Base-by-base conservation (phyloP, 2,329 filamentous ascomycete species). In the Leptographium wingfieldii region DNA sequence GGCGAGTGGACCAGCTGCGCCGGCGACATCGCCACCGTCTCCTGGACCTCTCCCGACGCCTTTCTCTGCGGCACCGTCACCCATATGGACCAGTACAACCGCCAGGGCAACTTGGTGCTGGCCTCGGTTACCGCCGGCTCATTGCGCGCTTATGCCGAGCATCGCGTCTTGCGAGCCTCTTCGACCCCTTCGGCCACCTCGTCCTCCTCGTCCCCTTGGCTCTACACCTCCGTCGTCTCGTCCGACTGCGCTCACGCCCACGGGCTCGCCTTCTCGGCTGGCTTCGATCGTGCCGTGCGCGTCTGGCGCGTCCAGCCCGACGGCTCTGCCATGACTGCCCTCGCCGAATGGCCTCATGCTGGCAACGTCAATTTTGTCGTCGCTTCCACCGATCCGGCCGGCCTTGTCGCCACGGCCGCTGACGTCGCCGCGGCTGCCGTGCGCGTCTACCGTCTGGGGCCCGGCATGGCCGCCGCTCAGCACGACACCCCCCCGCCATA, bases 11-110 rank as follows among this genome's bases (percentile, higher is more conserved):
- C 77, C 2, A 79, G 81, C 64, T 84, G 81, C 58, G 82, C 83
- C 35, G 83, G 83, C 3, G 83, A 86, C 65, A 78, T 86, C 52
- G 73, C 77, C 27, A 80, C 82, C 2, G 73, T 84, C 56, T 75
- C 74, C 22, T 86, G 83, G 83, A 72, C 80, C 0, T 79, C 79
- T 0, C 66, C 78, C 25, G 67, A 74, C n/a, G 72, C 72, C 19
- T 81, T 85, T 57, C 67, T 86, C n/a, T 84, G 81, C 63, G 83
- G 83, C 40, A 82, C 83, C 0, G 83, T 81, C 0, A 79, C 80
- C 0, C 83, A 86, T 69, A 85, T 81, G 0, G 83, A 86, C 64
- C 82, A 85, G 63, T 86, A 86, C 66, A 86, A 86, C 65, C 84
- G 81, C 64, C 77, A 80, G 0, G 83, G 83, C 0, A 86, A 86